phyloP scores from a whole-genome alignment of 2,329 filamentous ascomycete genomes.

The Sporothrix inflata region DNA sequence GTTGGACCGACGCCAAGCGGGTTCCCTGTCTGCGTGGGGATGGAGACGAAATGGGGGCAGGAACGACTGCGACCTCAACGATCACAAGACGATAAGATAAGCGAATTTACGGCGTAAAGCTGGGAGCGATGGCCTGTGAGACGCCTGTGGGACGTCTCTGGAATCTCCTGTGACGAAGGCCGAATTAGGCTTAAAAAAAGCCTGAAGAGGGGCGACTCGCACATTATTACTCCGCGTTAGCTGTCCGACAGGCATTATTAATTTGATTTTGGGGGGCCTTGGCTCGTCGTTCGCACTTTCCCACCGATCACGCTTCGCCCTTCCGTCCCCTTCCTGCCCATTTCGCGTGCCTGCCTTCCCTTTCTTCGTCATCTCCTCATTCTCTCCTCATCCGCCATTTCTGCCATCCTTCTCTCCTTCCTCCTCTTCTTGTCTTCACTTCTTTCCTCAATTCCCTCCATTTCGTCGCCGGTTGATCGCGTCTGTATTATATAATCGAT shows the following conservation, averaged over 20 bases:
- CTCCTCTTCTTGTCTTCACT: not conserved
- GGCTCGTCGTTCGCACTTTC: not conserved
- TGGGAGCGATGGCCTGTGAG: not conserved
- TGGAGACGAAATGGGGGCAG: not conserved
- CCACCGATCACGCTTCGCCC: slow-evolving; percentile 12
- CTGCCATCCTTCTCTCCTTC: slow-evolving; percentile 22
- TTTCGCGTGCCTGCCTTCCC: slow-evolving; percentile 2
- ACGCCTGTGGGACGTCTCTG: not conserved
- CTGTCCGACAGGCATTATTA: not conserved
- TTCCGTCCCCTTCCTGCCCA: slow-evolving; percentile 2
- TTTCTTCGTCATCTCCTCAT: not conserved
- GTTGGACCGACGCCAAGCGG: slow-evolving; percentile 21
- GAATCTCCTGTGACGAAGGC: not conserved
- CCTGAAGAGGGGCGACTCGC: not conserved
- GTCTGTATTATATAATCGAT: not conserved
- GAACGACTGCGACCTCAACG: not conserved
- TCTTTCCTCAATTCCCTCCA: not conserved
- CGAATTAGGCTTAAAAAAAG: not conserved
- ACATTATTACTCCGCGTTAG: slow-evolving; percentile 2
- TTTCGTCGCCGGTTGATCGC: not conserved
- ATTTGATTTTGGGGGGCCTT: slow-evolving; percentile 11
- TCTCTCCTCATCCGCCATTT: not conserved
- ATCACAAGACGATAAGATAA: slow-evolving; percentile 28
- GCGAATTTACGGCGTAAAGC: slow-evolving; percentile 6
- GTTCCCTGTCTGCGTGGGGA: not conserved